Evolutionary conservation across 768 basidiomycete species (phyloP).

Genomic region (Dacryopinax spathularia): DNA sequence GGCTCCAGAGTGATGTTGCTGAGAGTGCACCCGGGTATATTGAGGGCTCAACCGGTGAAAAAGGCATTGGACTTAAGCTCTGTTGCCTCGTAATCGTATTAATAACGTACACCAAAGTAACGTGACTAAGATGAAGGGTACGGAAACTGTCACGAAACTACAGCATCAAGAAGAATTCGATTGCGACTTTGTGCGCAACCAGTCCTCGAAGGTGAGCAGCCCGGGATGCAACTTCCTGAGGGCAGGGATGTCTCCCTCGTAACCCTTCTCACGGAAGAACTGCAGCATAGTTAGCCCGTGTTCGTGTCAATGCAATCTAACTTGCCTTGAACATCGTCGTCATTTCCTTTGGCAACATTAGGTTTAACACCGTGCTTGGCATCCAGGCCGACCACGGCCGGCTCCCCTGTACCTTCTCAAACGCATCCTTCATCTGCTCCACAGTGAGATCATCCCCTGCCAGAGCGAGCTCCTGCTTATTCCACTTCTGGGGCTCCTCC

Average conservation of each 20-base stretch:
- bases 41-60: too few species aligned
- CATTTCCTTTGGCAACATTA: slow-evolving; percentile 4
- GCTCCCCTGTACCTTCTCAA: slow-evolving; percentile 9
- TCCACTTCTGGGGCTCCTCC: slow-evolving; percentile 10
- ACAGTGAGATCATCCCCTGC: slow-evolving; percentile 13
- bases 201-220: slow-evolving; percentile 14
- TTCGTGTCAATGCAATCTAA: not conserved
- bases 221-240: slow-evolving; percentile 13
- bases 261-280: slow-evolving; percentile 14
- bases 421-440: slow-evolving; percentile 6
- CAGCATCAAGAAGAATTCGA: not conserved
- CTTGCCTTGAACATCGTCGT: slow-evolving; percentile 13
- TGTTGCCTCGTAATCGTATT: too few species aligned
- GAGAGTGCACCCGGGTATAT: too few species aligned
- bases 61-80: too few species aligned
- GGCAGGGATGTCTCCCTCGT: slow-evolving; percentile 7
- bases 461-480: slow-evolving; percentile 13
- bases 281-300: slow-evolving; percentile 5
- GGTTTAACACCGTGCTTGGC: not conserved
- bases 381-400: slow-evolving; percentile 14
- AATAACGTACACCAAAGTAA: too few species aligned
- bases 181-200: slow-evolving; percentile 8
- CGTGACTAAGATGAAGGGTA: too few species aligned
- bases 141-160: not conserved
- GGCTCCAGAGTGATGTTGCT: too few species aligned